Evolutionary conservation across 768 basidiomycete genomes (phyloP).

Genomic region (Leucosporidium creatinivorum): DNA sequence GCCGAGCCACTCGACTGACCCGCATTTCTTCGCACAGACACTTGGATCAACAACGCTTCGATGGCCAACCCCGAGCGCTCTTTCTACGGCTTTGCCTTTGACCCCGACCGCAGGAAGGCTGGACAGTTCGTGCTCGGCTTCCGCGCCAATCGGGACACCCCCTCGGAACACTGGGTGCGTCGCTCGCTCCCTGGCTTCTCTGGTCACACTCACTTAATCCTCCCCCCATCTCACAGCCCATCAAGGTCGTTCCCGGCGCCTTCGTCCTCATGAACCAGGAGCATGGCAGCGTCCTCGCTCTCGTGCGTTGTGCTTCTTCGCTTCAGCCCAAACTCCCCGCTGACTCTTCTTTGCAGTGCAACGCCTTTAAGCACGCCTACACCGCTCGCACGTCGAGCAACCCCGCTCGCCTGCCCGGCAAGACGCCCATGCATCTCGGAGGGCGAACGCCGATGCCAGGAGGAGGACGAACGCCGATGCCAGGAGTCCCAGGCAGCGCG

Average conservation of each 20-base stretch:
- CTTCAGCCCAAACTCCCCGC: neutral
- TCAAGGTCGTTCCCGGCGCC: conserved; percentile 42
- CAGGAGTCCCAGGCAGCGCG: no score
- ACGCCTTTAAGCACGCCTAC: conserved; percentile 30
- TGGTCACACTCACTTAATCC: neutral
- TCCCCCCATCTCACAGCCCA: conserved; percentile 35
- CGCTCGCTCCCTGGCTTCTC: neutral
- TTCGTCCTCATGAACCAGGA: conserved; percentile 17
- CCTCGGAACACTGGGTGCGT: conserved; percentile 85
- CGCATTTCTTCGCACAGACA: conserved; percentile 49
- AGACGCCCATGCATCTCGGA: neutral
- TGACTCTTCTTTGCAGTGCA: neutral
- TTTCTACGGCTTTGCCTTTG: conserved; percentile 75
- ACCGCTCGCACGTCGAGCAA: neutral
- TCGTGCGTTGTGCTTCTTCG: neutral
- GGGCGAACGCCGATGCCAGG: no score
- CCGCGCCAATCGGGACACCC: conserved; percentile 80
- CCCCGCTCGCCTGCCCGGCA: neutral
- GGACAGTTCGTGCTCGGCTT: conserved; percentile 93
- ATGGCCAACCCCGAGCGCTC: conserved; percentile 89
- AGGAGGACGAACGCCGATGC: no score
- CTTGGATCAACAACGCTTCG: conserved; percentile 79
- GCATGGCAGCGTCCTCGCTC: conserved; percentile 15
- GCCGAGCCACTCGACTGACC: neutral
- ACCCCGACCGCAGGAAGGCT: conserved; percentile 75